Conservation (phyloP, 2,329 filamentous ascomycete species). For the Fusarium ambrosium region DNA sequence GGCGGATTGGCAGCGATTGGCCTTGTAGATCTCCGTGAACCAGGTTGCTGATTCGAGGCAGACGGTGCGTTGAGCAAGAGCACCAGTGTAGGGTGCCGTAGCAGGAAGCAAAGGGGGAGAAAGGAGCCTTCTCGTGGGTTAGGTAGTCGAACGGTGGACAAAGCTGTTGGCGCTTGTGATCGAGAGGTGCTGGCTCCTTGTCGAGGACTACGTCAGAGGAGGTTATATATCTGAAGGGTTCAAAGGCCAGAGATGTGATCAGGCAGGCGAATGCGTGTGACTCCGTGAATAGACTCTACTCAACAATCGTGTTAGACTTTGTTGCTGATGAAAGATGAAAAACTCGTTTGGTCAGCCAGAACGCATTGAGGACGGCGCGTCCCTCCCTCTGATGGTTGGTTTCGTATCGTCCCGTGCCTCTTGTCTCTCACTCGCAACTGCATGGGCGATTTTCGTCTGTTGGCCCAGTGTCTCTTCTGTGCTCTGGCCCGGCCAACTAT, state of each 20-base stretch:
- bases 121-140: slow-evolving; percentile 8
- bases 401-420: slow-evolving; percentile 1
- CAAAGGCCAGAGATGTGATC: background rate
- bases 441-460: background rate
- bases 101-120: slow-evolving; percentile 12
- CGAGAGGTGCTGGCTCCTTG: slow-evolving; percentile 6
- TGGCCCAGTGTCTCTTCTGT: background rate
- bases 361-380: slow-evolving; percentile 43
- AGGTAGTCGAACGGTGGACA: slow-evolving; percentile 26
- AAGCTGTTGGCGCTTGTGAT: slow-evolving; percentile 30
- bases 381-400: slow-evolving; percentile 28
- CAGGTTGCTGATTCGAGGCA: slow-evolving; percentile 12
- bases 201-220: background rate
- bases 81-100: background rate
- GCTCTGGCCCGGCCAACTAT: background rate
- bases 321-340: slow-evolving; percentile 24
- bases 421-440: background rate
- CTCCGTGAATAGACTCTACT: slow-evolving; percentile 16
- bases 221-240: slow-evolving; percentile 1
- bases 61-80: background rate
- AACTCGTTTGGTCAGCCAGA: slow-evolving; percentile 20
- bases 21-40: background rate
- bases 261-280: background rate
- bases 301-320: slow-evolving; percentile 35
- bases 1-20: slow-evolving; percentile 20